Percentiles rank a stretch among this genome's conserved stretches.
These are phyloP conservation scores for Gypsophila paniculata DNA, from an alignment of 179 eudicot genomes.

Conservation along the genomic window DNA sequence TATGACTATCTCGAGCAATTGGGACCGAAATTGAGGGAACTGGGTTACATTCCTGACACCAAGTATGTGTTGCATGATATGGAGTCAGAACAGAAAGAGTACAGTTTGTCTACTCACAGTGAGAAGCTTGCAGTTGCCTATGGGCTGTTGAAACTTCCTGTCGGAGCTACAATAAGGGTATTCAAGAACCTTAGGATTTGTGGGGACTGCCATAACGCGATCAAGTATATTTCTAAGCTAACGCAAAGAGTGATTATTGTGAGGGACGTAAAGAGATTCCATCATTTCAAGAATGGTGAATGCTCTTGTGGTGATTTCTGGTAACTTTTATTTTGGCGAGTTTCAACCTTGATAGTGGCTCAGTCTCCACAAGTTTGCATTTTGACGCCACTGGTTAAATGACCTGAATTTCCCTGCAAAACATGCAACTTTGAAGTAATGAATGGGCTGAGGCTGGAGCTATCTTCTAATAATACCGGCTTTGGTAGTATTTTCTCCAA, in stretches of 20 bases:
- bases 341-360: slow-evolving; percentile 2
- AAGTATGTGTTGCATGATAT: slow-evolving; percentile 57
- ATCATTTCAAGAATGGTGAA: slow-evolving; percentile 58
- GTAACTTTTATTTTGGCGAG: slow-evolving; percentile 29
- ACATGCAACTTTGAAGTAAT: slow-evolving; percentile 1
- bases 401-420: neutral
- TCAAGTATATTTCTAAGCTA: slow-evolving; percentile 54
- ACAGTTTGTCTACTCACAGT: slow-evolving; percentile 57
- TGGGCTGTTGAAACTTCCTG: slow-evolving; percentile 61
- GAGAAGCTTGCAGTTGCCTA: slow-evolving; percentile 72
- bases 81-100: slow-evolving; percentile 58
- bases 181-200: slow-evolving; percentile 70
- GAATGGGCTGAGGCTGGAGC: neutral
- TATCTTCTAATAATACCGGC: no score
- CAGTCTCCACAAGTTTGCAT: neutral
- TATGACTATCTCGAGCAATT: slow-evolving; percentile 52
- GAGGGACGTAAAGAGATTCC: slow-evolving; percentile 71
- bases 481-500: no score
- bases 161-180: slow-evolving; percentile 59
- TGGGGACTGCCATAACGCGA: slow-evolving; percentile 67
- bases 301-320: slow-evolving; percentile 74
- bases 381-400: neutral
- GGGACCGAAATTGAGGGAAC: slow-evolving; percentile 46
- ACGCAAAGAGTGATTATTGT: slow-evolving; percentile 58
- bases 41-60: slow-evolving; percentile 61